phyloP scores from a whole-genome alignment of 306 rosid species.

The Albizia julibrissin region DNA sequence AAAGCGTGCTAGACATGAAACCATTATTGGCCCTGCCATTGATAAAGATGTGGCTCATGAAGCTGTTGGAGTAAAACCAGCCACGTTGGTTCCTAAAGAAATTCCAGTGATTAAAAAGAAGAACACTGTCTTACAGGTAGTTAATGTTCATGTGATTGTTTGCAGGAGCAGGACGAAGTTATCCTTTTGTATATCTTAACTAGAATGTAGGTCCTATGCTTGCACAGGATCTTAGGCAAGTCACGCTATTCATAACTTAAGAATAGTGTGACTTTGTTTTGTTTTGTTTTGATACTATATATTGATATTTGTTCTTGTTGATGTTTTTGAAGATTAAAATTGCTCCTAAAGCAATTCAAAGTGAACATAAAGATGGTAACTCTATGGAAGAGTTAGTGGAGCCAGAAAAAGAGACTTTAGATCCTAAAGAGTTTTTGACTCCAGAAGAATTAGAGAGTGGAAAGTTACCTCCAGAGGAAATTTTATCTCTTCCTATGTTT shows the following conservation, averaged over 20 bases:
- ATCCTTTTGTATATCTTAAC: slow-evolving; percentile 12
- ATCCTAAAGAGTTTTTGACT: slow-evolving; percentile 58
- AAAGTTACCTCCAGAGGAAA: slow-evolving; percentile 84
- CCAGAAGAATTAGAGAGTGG: slow-evolving; percentile 73
- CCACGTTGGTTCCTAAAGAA: slow-evolving; percentile 85
- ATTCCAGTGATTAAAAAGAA: slow-evolving; percentile 77
- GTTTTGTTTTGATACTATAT: background rate
- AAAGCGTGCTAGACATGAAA: slow-evolving; percentile 69
- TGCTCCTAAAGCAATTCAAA: slow-evolving; percentile 55
- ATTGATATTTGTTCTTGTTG: slow-evolving; percentile 22
- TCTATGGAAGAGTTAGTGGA: slow-evolving; percentile 50
- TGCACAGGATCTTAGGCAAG: background rate
- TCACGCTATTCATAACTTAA: background rate
- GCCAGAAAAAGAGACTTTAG: slow-evolving; percentile 51
- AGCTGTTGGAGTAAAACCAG: slow-evolving; percentile 83
- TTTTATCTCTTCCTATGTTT: slow-evolving; percentile 92
- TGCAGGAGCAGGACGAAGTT: slow-evolving; percentile 11
- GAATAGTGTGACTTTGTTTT: background rate
- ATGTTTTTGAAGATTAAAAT: slow-evolving; percentile 67
- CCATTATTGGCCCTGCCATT: slow-evolving; percentile 88
- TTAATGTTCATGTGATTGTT: slow-evolving; percentile 35
- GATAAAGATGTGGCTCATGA: slow-evolving; percentile 89
- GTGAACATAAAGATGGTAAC: slow-evolving; percentile 53
- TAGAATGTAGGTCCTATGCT: background rate
- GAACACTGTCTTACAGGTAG: slow-evolving; percentile 75